Percentiles rank a stretch among this genome's conserved stretches.
phyloP scores from a whole-genome alignment of 2,329 filamentous ascomycete species.

The Pseudopithomyces maydicus region DNA sequence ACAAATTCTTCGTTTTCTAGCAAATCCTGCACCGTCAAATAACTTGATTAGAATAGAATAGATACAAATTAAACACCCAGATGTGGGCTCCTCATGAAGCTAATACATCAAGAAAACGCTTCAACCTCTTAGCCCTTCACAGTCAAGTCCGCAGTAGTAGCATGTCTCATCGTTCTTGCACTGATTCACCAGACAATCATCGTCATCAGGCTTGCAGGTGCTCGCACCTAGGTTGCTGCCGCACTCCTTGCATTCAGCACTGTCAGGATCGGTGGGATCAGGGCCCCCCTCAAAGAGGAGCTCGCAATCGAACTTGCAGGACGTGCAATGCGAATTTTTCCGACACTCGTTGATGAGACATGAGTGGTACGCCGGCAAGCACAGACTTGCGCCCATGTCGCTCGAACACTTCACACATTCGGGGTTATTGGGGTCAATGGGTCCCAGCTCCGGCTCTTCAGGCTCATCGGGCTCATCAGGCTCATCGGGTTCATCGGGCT shows the following conservation, averaged over 20 bases:
- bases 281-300: slow-evolving; percentile 2
- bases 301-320: background rate
- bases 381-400: background rate
- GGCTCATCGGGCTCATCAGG: background rate
- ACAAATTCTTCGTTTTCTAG: too few species aligned
- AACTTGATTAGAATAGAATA: too few species aligned
- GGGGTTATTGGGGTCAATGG: slow-evolving; percentile 1
- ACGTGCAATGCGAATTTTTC: slow-evolving; percentile 1
- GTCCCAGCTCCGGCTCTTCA: background rate
- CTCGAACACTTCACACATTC: background rate
- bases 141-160: background rate
- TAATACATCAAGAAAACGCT: too few species aligned
- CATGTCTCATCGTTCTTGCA: background rate
- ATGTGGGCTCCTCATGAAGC: too few species aligned
- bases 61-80: too few species aligned
- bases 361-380: background rate
- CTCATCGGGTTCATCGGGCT: background rate
- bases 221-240: slow-evolving; percentile 1
- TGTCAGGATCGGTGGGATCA: slow-evolving; percentile 3
- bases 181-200: background rate
- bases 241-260: background rate
- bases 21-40: too few species aligned
- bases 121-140: background rate
- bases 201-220: background rate
- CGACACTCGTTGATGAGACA: background rate